Percentiles rank a stretch among this genome's conserved stretches.
phyloP scores from a whole-genome alignment of 2,329 filamentous ascomycete species.

The Grosmannia penicillata region DNA sequence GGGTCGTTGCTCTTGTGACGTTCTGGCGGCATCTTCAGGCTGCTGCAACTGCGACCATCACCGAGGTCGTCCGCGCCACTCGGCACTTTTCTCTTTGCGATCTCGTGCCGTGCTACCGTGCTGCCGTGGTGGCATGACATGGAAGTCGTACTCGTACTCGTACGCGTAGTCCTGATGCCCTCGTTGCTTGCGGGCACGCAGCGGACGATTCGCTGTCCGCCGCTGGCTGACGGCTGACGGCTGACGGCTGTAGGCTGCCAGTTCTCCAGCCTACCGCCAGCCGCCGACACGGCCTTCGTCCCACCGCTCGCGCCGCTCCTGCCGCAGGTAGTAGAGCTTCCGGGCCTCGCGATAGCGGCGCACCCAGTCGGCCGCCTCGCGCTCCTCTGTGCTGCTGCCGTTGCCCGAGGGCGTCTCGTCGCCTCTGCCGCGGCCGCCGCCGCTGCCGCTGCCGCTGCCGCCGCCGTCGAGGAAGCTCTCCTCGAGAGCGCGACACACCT shows the following conservation, averaged over 20 bases:
- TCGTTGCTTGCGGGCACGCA: no score
- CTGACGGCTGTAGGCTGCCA: neutral
- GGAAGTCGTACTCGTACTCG: no score
- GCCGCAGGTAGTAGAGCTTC: constrained; percentile 62
- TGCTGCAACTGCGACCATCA: no score
- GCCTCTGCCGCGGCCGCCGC: neutral
- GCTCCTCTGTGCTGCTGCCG: constrained; percentile 36
- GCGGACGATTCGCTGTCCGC: no score
- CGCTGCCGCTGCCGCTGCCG: neutral
- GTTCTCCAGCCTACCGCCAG: constrained; percentile 47
- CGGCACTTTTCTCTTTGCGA: no score
- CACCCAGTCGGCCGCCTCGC: constrained; percentile 77
- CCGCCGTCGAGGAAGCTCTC: constrained; percentile 64
- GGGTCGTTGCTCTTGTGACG: no score
- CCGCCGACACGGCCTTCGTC: constrained; percentile 91
- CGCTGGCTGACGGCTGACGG: neutral
- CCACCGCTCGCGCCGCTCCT: constrained; percentile 85
- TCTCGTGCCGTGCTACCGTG: no score
- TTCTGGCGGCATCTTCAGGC: no score
- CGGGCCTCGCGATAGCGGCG: constrained; percentile 66
- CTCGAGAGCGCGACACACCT: constrained; percentile 67
- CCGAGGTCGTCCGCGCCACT: no score
- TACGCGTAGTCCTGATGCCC: no score
- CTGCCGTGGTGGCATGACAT: no score
- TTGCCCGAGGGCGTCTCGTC: neutral